A percentile compares a stretch with the other conserved stretches of the same genome.
Conservation (phyloP, 495 filamentous ascomycete genomes). For the Umbilicaria muhlenbergii region DNA sequence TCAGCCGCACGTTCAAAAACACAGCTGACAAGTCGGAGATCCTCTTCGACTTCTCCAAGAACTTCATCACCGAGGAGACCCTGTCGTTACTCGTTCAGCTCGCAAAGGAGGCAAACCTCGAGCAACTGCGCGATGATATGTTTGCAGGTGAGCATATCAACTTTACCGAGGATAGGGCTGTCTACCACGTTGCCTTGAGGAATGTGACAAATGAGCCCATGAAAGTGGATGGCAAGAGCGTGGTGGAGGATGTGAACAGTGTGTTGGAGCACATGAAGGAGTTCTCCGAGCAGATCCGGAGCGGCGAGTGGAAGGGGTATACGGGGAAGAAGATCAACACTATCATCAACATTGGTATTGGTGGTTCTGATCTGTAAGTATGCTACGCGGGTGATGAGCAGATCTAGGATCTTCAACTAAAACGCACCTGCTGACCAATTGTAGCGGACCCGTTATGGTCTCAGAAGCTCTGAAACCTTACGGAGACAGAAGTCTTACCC, state of each 20-base stretch:
- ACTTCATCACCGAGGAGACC: slow-evolving; percentile 89
- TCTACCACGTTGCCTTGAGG: slow-evolving; percentile 87
- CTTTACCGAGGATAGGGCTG: slow-evolving; percentile 92
- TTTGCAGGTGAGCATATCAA: slow-evolving; percentile 97
- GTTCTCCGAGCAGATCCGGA: slow-evolving; percentile 86
- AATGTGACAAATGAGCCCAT: slow-evolving; percentile 75
- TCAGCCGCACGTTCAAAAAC: slow-evolving; percentile 73
- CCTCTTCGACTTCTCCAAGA: slow-evolving; percentile 98
- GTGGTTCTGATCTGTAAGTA: slow-evolving; percentile 88
- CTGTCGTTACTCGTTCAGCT: slow-evolving; percentile 72
- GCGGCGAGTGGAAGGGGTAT: slow-evolving; percentile 95
- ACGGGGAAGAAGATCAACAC: slow-evolving; percentile 95
- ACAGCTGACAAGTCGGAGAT: slow-evolving; percentile 63
- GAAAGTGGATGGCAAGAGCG: slow-evolving; percentile 87
- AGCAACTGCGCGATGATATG: slow-evolving; percentile 92
- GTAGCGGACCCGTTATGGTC: slow-evolving; percentile 93
- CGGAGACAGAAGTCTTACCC: slow-evolving; percentile 61
- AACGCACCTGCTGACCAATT: slow-evolving; percentile 18
- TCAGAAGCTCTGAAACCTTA: slow-evolving; percentile 94
- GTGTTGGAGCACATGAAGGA: slow-evolving; percentile 95
- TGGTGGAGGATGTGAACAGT: slow-evolving; percentile 83
- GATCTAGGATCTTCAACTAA: not conserved
- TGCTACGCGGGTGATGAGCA: not conserved
- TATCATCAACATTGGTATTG: slow-evolving; percentile 96
- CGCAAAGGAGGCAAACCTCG: slow-evolving; percentile 76